Conservation (phyloP, 176 grass and related monocot species). For the Oryza nivara region DNA sequence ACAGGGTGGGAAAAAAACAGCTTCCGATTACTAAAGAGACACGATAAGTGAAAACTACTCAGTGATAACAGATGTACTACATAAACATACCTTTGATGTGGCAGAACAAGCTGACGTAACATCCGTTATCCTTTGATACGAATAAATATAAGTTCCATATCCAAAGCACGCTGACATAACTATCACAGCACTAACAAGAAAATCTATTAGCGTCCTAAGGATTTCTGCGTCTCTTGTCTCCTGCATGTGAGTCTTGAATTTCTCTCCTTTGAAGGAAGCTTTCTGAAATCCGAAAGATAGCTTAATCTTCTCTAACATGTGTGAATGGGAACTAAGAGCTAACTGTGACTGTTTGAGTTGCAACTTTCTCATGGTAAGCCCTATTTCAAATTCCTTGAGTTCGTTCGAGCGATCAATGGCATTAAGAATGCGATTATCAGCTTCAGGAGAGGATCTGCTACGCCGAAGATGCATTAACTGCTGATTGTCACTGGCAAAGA, state of each 20-base stretch:
- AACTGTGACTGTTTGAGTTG: slow-evolving; percentile 79
- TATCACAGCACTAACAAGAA: slow-evolving; percentile 81
- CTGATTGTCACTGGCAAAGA: slow-evolving; percentile 51
- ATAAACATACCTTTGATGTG: slow-evolving; percentile 56
- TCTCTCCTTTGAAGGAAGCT: slow-evolving; percentile 79
- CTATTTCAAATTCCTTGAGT: slow-evolving; percentile 87
- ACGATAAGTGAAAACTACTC: slow-evolving; percentile 9
- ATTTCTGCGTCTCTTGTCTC: slow-evolving; percentile 68
- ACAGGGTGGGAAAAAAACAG: not conserved
- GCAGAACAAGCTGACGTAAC: slow-evolving; percentile 61
- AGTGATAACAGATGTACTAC: not conserved
- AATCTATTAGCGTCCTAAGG: slow-evolving; percentile 72
- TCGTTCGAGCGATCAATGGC: slow-evolving; percentile 78
- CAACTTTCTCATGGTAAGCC: slow-evolving; percentile 76
- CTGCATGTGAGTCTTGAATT: slow-evolving; percentile 77
- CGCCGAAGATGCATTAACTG: slow-evolving; percentile 46
- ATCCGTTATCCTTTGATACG: slow-evolving; percentile 80
- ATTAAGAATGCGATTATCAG: slow-evolving; percentile 56
- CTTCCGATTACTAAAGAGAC: slow-evolving; percentile 1
- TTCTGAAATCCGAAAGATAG: slow-evolving; percentile 83
- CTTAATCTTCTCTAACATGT: slow-evolving; percentile 82
- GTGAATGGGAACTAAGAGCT: slow-evolving; percentile 62
- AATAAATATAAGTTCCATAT: slow-evolving; percentile 78
- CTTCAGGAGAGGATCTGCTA: slow-evolving; percentile 38
- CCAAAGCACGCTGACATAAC: slow-evolving; percentile 76